Percentiles rank a stretch among this genome's conserved stretches.
These are phyloP conservation scores for Gaeumannomyces sp. DNA, from an alignment of 2,329 filamentous ascomycete species.

Conservation along the genomic window DNA sequence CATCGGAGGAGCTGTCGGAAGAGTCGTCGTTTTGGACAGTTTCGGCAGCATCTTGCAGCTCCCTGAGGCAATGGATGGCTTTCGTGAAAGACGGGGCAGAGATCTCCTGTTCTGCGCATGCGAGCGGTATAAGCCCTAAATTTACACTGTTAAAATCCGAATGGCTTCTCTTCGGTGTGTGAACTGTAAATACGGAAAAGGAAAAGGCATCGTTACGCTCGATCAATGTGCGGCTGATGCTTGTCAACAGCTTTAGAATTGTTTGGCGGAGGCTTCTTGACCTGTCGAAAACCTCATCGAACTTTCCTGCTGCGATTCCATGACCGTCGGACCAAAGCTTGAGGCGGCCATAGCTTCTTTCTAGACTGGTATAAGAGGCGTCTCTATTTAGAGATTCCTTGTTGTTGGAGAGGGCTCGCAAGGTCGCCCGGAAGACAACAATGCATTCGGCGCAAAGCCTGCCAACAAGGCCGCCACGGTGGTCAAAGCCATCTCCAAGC, in stretches of 20 bases:
- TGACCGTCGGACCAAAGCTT: slow-evolving; percentile 2
- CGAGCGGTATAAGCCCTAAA: too few species aligned
- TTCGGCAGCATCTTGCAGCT: too few species aligned
- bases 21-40: not conserved
- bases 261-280: not conserved
- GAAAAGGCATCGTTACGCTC: not conserved
- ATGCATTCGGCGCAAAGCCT: not conserved
- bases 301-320: not conserved
- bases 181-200: too few species aligned
- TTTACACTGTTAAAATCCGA: too few species aligned
- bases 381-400: not conserved
- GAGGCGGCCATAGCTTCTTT: not conserved
- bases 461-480: not conserved
- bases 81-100: too few species aligned
- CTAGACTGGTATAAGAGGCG: not conserved
- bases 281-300: not conserved
- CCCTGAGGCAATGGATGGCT: too few species aligned
- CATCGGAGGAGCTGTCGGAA: not conserved
- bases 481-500: not conserved
- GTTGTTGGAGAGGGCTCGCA: not conserved
- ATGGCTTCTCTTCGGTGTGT: too few species aligned
- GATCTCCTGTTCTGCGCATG: too few species aligned
- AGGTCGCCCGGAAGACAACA: not conserved
- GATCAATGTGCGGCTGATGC: not conserved
- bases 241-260: not conserved